Conservation (phyloP, 805 yeast species). For the Metschnikowia drakensbergensis region DNA sequence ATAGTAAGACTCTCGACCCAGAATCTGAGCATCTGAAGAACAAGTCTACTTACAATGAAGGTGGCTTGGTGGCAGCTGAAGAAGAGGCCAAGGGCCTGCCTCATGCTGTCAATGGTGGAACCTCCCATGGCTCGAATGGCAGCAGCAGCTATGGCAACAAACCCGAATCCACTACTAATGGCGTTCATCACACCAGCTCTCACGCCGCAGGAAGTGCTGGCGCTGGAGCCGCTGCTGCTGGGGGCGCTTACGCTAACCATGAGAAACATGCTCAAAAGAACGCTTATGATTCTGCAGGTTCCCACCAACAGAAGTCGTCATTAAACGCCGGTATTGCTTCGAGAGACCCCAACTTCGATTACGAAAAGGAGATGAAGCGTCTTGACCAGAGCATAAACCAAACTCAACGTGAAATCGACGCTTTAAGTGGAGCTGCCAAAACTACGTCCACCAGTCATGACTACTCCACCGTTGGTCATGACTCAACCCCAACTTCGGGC, state of each 20-base stretch:
- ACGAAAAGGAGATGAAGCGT: constrained; percentile 22
- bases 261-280: neutral
- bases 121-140: neutral
- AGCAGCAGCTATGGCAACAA: neutral
- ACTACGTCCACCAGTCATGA: neutral
- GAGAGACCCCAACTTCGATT: constrained; percentile 18
- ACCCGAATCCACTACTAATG: neutral
- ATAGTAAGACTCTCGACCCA: constrained; percentile 16
- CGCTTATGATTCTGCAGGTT: constrained; percentile 9
- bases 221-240: neutral
- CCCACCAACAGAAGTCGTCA: neutral
- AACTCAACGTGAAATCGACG: constrained; percentile 25
- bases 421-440: constrained; percentile 5
- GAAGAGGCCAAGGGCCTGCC: constrained; percentile 11
- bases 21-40: constrained; percentile 24
- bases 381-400: constrained; percentile 24
- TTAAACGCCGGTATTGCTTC: constrained; percentile 12
- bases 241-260: constrained; percentile 8
- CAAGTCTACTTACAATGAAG: constrained; percentile 31
- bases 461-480: neutral
- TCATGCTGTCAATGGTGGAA: neutral
- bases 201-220: constrained; percentile 3
- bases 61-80: constrained; percentile 24
- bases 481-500: neutral
- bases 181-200: neutral